A percentile compares a stretch with the other conserved stretches of the same genome.
These are phyloP conservation scores for Zarea fungicola DNA, from an alignment of 2,329 filamentous ascomycete species.

Conservation along the genomic window DNA sequence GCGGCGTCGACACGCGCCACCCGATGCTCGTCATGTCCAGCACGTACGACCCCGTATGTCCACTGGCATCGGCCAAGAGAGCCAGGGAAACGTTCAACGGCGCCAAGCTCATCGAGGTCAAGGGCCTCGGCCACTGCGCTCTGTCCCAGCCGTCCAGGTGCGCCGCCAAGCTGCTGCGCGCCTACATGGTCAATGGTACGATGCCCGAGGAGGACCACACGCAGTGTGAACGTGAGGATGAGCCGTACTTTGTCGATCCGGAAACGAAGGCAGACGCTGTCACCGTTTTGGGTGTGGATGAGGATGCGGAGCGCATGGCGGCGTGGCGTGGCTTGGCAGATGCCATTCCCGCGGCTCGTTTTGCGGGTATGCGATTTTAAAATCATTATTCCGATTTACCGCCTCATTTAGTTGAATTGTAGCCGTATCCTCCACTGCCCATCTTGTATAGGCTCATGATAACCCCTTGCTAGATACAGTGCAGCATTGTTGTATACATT, in stretches of 20 bases:
- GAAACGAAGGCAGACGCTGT: background rate
- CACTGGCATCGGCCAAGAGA: constrained; percentile 32
- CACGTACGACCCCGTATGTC: constrained; percentile 46
- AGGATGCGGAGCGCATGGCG: background rate
- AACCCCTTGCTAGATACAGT: too few species aligned
- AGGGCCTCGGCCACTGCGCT: constrained; percentile 39
- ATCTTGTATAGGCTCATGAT: too few species aligned
- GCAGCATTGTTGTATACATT: too few species aligned
- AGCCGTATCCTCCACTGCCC: too few species aligned
- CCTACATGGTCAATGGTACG: constrained; percentile 33
- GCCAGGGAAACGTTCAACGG: constrained; percentile 31
- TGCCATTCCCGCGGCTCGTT: background rate
- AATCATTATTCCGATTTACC: too few species aligned
- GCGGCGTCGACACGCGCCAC: constrained; percentile 28
- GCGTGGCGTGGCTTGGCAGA: background rate
- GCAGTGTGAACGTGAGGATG: background rate
- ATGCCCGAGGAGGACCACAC: constrained; percentile 24
- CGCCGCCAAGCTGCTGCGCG: constrained; percentile 29
- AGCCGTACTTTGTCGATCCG: background rate
- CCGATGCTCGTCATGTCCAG: constrained; percentile 29
- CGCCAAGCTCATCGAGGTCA: constrained; percentile 35
- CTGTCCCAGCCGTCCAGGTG: constrained; percentile 33
- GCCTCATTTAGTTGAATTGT: too few species aligned
- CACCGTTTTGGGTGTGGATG: background rate
- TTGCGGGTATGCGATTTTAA: too few species aligned